A percentile compares a stretch with the other conserved stretches of the same genome.
Evolutionary conservation across 257 asterid genomes (phyloP).

Genomic region (Ballota nigra): DNA sequence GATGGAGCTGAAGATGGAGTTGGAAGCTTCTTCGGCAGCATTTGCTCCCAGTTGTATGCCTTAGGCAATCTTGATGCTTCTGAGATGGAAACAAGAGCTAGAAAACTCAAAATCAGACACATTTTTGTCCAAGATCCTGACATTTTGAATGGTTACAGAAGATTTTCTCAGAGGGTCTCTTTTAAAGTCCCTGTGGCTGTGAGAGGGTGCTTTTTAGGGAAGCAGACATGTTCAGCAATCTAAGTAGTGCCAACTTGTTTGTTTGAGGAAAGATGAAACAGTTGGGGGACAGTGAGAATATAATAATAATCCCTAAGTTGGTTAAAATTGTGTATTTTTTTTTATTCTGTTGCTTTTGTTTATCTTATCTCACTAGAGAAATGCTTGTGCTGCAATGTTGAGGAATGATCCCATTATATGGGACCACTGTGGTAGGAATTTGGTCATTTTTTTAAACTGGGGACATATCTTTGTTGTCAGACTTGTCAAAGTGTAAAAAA

Average conservation of each 20-base stretch:
- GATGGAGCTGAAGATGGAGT: conserved; percentile 84
- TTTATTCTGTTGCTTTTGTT: conserved; percentile 29
- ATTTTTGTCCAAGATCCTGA: conserved; percentile 43
- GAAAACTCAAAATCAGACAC: conserved; percentile 43
- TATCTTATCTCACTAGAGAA: conserved; percentile 27
- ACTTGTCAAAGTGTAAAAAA: conserved; percentile 31
- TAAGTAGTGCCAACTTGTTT: conserved; percentile 57
- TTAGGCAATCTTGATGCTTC: conserved; percentile 70
- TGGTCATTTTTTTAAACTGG: conserved; percentile 20
- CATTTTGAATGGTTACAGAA: conserved; percentile 37
- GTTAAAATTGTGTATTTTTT: conserved; percentile 25
- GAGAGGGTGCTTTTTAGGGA: conserved; percentile 37
- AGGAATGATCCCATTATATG: conserved; percentile 28
- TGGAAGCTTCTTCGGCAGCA: conserved; percentile 90
- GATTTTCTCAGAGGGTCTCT: conserved; percentile 18
- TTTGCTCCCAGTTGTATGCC: conserved; percentile 63
- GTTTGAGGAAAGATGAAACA: conserved; percentile 65
- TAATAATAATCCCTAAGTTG: conserved; percentile 29
- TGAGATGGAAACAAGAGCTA: conserved; percentile 53
- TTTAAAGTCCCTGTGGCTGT: conserved; percentile 19
- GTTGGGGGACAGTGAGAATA: conserved; percentile 66
- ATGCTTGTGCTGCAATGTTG: conserved; percentile 23
- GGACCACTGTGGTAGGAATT: conserved; percentile 36
- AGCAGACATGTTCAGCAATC: conserved; percentile 61
- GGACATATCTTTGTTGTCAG: conserved; percentile 56